These are phyloP conservation scores for Zoysia pacifica DNA, from an alignment of 176 grass and related monocot genomes.

Conservation along the genomic window DNA sequence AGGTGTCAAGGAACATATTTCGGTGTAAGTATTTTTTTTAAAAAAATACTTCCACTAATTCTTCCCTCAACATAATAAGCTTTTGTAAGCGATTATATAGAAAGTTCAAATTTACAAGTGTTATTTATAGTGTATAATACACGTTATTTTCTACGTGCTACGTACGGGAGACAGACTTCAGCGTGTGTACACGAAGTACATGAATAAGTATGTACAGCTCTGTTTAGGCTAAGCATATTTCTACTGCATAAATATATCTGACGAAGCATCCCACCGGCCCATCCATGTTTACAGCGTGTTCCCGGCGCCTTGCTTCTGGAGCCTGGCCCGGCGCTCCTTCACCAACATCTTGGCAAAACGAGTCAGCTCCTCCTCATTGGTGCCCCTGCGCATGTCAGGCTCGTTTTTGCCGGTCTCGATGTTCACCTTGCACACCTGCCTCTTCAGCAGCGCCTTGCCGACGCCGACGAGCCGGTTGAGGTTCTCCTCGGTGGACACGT, in stretches of 20 bases:
- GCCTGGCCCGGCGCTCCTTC: slow-evolving; percentile 19
- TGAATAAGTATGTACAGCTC: not conserved
- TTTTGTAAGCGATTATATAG: too few relatives aligned
- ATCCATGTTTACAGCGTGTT: not conserved
- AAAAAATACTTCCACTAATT: too few relatives aligned
- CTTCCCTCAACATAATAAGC: too few relatives aligned
- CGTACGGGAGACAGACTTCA: too few relatives aligned
- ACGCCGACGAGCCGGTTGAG: slow-evolving; percentile 35
- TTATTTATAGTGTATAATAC: too few relatives aligned
- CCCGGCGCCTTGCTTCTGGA: not conserved
- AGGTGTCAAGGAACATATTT: too few relatives aligned
- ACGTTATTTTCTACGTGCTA: too few relatives aligned
- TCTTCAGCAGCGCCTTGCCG: slow-evolving; percentile 51
- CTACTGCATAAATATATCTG: not conserved
- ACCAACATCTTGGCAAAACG: slow-evolving; percentile 42
- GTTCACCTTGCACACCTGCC: slow-evolving; percentile 44
- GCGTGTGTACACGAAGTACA: not conserved
- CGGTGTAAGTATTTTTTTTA: too few relatives aligned
- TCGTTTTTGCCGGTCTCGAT: slow-evolving; percentile 52
- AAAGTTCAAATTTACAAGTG: too few relatives aligned
- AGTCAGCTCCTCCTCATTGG: slow-evolving; percentile 52
- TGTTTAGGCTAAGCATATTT: not conserved
- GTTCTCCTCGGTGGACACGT: slow-evolving; percentile 47
- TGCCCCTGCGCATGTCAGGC: not conserved
- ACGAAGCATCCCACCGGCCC: not conserved